Base-by-base conservation (phyloP, 768 basidiomycete species). In the Stropharia rugosoannulata region DNA sequence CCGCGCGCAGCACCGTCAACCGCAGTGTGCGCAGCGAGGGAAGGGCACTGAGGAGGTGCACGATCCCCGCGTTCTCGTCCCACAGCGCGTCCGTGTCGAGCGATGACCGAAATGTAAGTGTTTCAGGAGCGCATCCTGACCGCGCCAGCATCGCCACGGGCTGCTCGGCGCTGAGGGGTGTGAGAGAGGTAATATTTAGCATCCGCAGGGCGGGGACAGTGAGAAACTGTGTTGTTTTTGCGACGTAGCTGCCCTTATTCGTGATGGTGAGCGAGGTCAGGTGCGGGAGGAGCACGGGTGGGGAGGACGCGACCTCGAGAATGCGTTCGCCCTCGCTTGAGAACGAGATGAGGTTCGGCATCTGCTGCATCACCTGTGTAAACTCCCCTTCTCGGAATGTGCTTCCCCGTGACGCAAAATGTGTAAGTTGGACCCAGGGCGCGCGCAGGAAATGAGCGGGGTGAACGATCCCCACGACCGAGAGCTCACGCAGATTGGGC, bases 341-440 rank as follows among this genome's bases (percentile, higher is more conserved):
- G 40, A 68, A 60, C 11, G 59, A 56, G 16, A 59, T 49, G 3
- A 66, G 54, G 11, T 59, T 61, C 3, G 51, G 38, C 32, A 60
- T 51, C 12, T 54, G 49, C 18, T 42, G 57, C 50, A 68, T 52
- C 35, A 66, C 59, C 27, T 59, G 58, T 11, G 59, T 66, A 44
- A 66, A 66, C 42, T 68, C 65, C 15, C 65, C 67, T 44, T 68
- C 62, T 9, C 56, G 58, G 58, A 64, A 66, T 11, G 50, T 57
- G 37, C 50, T 61, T 8, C 50, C 47, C 27, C 59, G 58, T 3
- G 64, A 60, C 1, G 47, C 56, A 27, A 66, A 56, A 38, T 59
- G 57, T 12, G 59, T 62, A 25, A 68, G 54, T 49, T 66, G 67
- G 32, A 56, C 48, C 67, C 67, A 68, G 1, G 67, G 63, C 27